Percentiles rank a stretch among this genome's conserved stretches.
phyloP scores from a whole-genome alignment of 2,329 filamentous ascomycete species.

The Malbranchea cinnamomea region DNA sequence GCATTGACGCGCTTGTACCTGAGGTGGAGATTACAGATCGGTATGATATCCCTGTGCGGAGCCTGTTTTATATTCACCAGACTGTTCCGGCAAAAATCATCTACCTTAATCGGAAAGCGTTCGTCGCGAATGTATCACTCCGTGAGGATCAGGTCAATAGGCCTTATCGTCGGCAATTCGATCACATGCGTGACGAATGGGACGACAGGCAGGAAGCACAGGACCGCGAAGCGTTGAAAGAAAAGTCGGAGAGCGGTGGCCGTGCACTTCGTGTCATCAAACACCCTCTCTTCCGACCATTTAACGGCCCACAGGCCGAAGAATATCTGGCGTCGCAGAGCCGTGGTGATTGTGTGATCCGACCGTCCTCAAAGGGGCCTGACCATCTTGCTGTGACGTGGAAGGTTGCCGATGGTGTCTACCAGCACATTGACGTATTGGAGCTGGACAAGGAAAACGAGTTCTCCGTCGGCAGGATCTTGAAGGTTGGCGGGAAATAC shows the following conservation, averaged over 20 bases:
- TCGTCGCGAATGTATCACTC: slow-evolving; percentile 70
- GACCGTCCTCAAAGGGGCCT: slow-evolving; percentile 85
- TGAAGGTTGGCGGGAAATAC: slow-evolving; percentile 77
- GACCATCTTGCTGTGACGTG: slow-evolving; percentile 94
- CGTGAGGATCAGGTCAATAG: slow-evolving; percentile 65
- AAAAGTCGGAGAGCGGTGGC: slow-evolving; percentile 73
- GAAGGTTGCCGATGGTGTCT: slow-evolving; percentile 95
- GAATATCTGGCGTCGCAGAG: slow-evolving; percentile 80
- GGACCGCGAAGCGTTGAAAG: slow-evolving; percentile 68
- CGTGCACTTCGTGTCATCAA: slow-evolving; percentile 92
- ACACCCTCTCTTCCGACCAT: slow-evolving; percentile 87
- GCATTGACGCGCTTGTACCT: slow-evolving; percentile 78
- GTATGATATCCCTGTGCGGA: slow-evolving; percentile 51
- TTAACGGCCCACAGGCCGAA: slow-evolving; percentile 83
- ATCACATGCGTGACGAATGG: slow-evolving; percentile 70
- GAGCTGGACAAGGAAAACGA: slow-evolving; percentile 96
- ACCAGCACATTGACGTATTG: slow-evolving; percentile 92
- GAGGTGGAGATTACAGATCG: slow-evolving; percentile 65
- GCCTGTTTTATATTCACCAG: slow-evolving; percentile 64
- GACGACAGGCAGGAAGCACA: slow-evolving; percentile 66
- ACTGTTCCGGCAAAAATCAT: slow-evolving; percentile 78
- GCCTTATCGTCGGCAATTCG: slow-evolving; percentile 53
- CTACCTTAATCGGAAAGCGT: slow-evolving; percentile 73
- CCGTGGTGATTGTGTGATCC: slow-evolving; percentile 81
- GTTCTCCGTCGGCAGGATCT: slow-evolving; percentile 74